These are phyloP conservation scores for Rusavskia elegans DNA, from an alignment of 495 filamentous ascomycete species.

Conservation along the genomic window DNA sequence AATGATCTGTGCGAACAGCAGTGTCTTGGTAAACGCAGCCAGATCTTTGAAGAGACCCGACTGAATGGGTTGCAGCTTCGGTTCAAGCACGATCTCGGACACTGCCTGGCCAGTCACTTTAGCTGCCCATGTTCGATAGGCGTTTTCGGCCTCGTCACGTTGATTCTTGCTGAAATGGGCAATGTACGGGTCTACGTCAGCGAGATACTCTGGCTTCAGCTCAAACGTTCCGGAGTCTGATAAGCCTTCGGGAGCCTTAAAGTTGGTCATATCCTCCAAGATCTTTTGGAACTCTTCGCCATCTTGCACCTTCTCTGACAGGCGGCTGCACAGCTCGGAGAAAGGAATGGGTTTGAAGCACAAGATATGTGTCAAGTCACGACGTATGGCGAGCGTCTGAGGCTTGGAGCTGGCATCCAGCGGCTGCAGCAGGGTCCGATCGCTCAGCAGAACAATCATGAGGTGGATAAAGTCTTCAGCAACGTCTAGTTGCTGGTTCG, in stretches of 20 bases:
- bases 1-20: slow-evolving; percentile 79
- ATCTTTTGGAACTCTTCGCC: slow-evolving; percentile 62
- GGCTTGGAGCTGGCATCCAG: slow-evolving; percentile 48
- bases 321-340: slow-evolving; percentile 66
- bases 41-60: slow-evolving; percentile 63
- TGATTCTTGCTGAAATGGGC: slow-evolving; percentile 94
- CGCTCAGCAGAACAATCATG: slow-evolving; percentile 76
- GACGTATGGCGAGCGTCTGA: slow-evolving; percentile 54
- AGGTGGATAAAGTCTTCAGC: slow-evolving; percentile 93
- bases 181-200: slow-evolving; percentile 84
- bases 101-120: slow-evolving; percentile 70
- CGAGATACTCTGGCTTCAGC: slow-evolving; percentile 67
- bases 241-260: slow-evolving; percentile 77
- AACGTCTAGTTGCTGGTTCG: slow-evolving; percentile 74
- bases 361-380: slow-evolving; percentile 83
- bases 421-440: slow-evolving; percentile 65
- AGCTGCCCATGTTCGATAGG: slow-evolving; percentile 70
- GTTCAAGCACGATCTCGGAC: slow-evolving; percentile 86
- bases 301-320: slow-evolving; percentile 72
- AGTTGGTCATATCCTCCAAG: slow-evolving; percentile 77
- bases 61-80: slow-evolving; percentile 61
- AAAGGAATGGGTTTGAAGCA: slow-evolving; percentile 94
- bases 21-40: slow-evolving; percentile 58
- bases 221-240: slow-evolving; percentile 89
- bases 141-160: slow-evolving; percentile 83